A percentile compares a stretch with the other conserved stretches of the same genome.
Evolutionary conservation across 1,284 basidiomycete genomes (phyloP).

Genomic region (Trichosporon asahii): DNA sequence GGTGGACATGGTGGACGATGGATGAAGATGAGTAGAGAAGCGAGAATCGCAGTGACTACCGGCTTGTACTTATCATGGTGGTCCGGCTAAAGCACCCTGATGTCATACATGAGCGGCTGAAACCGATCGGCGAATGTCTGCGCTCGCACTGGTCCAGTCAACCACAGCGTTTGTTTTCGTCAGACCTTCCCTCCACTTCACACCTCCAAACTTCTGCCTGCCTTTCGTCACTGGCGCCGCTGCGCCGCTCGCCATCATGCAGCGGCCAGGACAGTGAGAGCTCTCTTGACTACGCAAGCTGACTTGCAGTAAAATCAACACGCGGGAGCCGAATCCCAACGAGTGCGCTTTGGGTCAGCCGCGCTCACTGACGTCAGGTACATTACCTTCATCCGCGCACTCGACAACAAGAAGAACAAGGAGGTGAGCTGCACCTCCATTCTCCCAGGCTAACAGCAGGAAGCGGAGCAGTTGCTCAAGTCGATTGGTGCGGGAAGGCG

Average conservation of each 20-base stretch:
- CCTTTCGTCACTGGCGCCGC: neutral
- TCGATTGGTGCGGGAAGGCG: constrained; percentile 39
- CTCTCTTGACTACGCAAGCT: neutral
- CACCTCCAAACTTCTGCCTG: neutral
- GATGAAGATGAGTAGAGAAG: neutral
- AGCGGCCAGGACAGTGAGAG: constrained; percentile 24
- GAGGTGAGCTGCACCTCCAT: constrained; percentile 28
- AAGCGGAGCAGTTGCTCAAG: constrained; percentile 48
- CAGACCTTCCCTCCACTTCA: neutral
- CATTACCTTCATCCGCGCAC: constrained; percentile 45
- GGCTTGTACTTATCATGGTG: neutral
- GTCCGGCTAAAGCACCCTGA: neutral
- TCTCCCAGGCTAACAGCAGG: neutral
- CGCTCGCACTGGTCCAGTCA: constrained; percentile 4
- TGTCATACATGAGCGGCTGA: constrained; percentile 1
- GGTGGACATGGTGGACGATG: neutral
- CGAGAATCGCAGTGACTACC: neutral
- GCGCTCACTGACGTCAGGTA: constrained; percentile 28
- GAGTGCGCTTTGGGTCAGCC: constrained; percentile 25
- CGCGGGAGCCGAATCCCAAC: constrained; percentile 46
- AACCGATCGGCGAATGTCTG: constrained; percentile 9
- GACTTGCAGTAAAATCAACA: constrained; percentile 40
- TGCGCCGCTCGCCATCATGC: constrained; percentile 17
- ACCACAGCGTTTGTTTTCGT: neutral
- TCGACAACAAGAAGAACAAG: constrained; percentile 35